Percentiles rank a stretch among this genome's conserved stretches.
phyloP scores from a whole-genome alignment of 2,329 filamentous ascomycete genomes.

The Colletotrichum sp. region DNA sequence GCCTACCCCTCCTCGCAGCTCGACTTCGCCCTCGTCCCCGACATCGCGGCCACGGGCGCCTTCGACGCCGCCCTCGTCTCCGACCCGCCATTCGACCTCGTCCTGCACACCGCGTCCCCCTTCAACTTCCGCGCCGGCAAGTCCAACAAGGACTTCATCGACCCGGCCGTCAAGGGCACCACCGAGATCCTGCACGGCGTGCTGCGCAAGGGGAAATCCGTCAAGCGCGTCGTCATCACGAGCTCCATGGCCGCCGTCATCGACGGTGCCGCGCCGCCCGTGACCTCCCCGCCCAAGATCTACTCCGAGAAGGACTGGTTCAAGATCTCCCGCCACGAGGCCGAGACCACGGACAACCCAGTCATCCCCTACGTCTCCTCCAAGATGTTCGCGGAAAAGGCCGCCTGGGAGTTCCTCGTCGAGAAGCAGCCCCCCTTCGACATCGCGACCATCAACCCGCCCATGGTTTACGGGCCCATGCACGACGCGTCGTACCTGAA shows the following conservation, averaged over 20 bases:
- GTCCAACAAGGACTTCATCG: slow-evolving; percentile 52
- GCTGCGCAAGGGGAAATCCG: slow-evolving; percentile 46
- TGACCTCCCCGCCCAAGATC: slow-evolving; percentile 41
- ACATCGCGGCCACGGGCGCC: slow-evolving; percentile 36
- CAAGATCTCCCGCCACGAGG: not conserved
- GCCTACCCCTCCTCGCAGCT: slow-evolving; percentile 15
- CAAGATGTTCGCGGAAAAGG: slow-evolving; percentile 50
- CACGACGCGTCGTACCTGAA: not conserved
- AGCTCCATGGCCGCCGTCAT: slow-evolving; percentile 52
- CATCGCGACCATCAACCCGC: slow-evolving; percentile 35
- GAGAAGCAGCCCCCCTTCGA: slow-evolving; percentile 36
- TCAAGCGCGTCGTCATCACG: slow-evolving; percentile 68
- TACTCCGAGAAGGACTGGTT: slow-evolving; percentile 55
- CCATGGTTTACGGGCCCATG: slow-evolving; percentile 17
- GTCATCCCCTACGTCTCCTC: slow-evolving; percentile 45
- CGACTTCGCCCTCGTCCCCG: slow-evolving; percentile 33
- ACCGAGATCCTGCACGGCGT: slow-evolving; percentile 53
- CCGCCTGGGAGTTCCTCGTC: slow-evolving; percentile 37
- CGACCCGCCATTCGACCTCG: slow-evolving; percentile 68
- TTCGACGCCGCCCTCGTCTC: slow-evolving; percentile 37
- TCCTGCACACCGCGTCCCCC: slow-evolving; percentile 77
- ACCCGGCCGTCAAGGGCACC: slow-evolving; percentile 61
- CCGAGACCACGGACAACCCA: slow-evolving; percentile 40
- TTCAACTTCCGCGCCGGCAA: slow-evolving; percentile 71
- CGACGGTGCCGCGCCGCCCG: slow-evolving; percentile 35